Evolutionary conservation across 306 rosid genomes (phyloP), one percentile per base, ranked within the genome.

Genomic region (Quillaja saponaria): DNA sequence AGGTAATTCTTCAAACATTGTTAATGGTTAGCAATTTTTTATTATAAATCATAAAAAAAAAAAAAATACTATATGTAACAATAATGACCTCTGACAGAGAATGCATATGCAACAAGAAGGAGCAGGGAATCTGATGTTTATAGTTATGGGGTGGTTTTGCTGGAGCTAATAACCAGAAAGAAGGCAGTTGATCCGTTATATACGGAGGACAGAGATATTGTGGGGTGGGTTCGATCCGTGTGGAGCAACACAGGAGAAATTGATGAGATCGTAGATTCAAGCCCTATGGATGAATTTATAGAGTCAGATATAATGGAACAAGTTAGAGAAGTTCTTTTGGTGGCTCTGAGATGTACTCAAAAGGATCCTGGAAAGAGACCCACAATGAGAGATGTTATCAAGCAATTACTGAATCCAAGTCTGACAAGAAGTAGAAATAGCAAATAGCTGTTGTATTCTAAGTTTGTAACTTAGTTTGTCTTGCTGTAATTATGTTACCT

Each of bases 131-230:
- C 80, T 10, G 96, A 91, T 40, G 95, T 84, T 9, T 91, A 85
- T 45, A 82, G 95, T 52, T 91, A 74, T 2, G 95, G 96, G 33
- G 86, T 91, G 7, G 91, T 91, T 58, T 74, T 91, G 70, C 82
- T 91, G 5, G 87, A 85, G 90, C 71, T 85, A 67, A 72, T 91
- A 76, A 82, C 85, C 7, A 64, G 95, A 55, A 91, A 75, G 85
- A 84, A 77, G 77, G 95, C 76, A 18, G 12, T 68, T 20, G 89
- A 77, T 71, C 67, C 76, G 6, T 76, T 79, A n/a, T 85, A 79
- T 34, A 25, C 18, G 64, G 89, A 76, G 79, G 78, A 63, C 19
- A 58, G 63, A 9, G 75, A 67, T 55, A 50, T 84, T 44, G 83
- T 64, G 62, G 61, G 56, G 4, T 91, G 96, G 90, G 86, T 82